These are phyloP conservation scores for Cladorrhinum sp. DNA, from an alignment of 2,329 filamentous ascomycete genomes.

Conservation along the genomic window DNA sequence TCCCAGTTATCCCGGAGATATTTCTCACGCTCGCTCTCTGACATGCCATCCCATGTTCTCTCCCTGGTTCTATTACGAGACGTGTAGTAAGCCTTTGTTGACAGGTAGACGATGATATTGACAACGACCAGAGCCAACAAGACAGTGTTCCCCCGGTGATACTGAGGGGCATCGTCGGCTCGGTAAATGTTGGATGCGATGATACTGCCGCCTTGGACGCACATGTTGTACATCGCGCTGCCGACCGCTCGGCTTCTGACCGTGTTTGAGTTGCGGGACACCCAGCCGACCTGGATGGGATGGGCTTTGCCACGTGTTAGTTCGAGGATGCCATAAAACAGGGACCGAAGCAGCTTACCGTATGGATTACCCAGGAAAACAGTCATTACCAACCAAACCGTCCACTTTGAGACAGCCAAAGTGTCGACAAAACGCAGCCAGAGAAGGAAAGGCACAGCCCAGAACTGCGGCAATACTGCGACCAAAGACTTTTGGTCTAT, in stretches of 20 bases:
- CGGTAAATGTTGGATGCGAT: slow-evolving; percentile 47
- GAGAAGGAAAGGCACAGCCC: slow-evolving; percentile 52
- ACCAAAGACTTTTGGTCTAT: slow-evolving; percentile 42
- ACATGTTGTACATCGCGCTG: slow-evolving; percentile 54
- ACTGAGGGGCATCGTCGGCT: slow-evolving; percentile 52
- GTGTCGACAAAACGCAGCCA: slow-evolving; percentile 39
- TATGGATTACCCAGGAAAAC: slow-evolving; percentile 36
- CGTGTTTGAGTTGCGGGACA: slow-evolving; percentile 55
- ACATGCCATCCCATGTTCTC: slow-evolving; percentile 47
- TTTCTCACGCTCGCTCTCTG: slow-evolving; percentile 42
- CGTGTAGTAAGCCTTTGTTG: slow-evolving; percentile 53
- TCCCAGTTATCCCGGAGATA: slow-evolving; percentile 46
- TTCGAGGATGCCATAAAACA: slow-evolving; percentile 29
- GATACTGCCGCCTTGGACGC: slow-evolving; percentile 34
- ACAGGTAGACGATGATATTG: slow-evolving; percentile 49
- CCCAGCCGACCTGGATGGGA: slow-evolving; percentile 55
- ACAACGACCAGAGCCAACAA: slow-evolving; percentile 49
- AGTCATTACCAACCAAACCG: slow-evolving; percentile 35
- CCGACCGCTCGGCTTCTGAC: slow-evolving; percentile 58
- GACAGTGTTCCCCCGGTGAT: slow-evolving; percentile 52
- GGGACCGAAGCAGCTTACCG: slow-evolving; percentile 18
- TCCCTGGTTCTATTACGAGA: slow-evolving; percentile 47
- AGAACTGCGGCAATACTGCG: slow-evolving; percentile 46
- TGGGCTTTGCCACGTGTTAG: slow-evolving; percentile 36
- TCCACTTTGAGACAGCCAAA: slow-evolving; percentile 32